These are phyloP conservation scores for Chlorophyllum brunneum DNA, from an alignment of 768 basidiomycete species.

Conservation along the genomic window DNA sequence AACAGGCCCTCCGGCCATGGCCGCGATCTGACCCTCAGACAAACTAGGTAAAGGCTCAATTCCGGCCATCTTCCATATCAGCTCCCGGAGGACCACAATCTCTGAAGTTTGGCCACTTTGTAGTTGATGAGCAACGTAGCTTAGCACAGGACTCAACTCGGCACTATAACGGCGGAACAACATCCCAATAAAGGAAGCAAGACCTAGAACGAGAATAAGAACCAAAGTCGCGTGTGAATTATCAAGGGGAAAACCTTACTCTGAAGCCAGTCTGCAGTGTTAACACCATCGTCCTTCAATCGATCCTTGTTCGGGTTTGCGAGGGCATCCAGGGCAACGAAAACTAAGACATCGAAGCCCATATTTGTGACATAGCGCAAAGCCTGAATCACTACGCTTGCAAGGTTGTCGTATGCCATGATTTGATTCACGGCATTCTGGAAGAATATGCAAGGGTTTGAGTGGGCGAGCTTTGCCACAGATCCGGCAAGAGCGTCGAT, in stretches of 20 bases:
- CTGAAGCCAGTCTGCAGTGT: slow-evolving; percentile 87
- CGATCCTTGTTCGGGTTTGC: slow-evolving; percentile 78
- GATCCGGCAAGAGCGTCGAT: slow-evolving; percentile 81
- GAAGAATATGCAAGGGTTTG: slow-evolving; percentile 92
- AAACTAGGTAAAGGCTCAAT: slow-evolving; percentile 89
- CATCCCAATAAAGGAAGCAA: slow-evolving; percentile 91
- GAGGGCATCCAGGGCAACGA: slow-evolving; percentile 81
- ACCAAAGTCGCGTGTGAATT: slow-evolving; percentile 13
- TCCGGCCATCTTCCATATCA: slow-evolving; percentile 94
- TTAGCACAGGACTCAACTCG: slow-evolving; percentile 78
- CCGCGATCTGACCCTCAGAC: slow-evolving; percentile 81
- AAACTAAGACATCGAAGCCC: slow-evolving; percentile 92
- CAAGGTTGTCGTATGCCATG: slow-evolving; percentile 94
- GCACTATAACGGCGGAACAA: slow-evolving; percentile 84
- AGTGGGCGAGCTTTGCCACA: slow-evolving; percentile 90
- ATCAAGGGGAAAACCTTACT: slow-evolving; percentile 51
- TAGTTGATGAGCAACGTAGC: slow-evolving; percentile 89
- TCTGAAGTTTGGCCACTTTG: slow-evolving; percentile 81
- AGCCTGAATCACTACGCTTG: slow-evolving; percentile 84
- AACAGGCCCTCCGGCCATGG: slow-evolving; percentile 88
- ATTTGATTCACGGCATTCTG: slow-evolving; percentile 87
- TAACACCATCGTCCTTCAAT: slow-evolving; percentile 90
- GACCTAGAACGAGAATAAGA: slow-evolving; percentile 61
- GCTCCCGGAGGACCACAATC: slow-evolving; percentile 85
- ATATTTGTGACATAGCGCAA: slow-evolving; percentile 87